A percentile compares a stretch with the other conserved stretches of the same genome.
phyloP scores from a whole-genome alignment of 176 grass and related monocot genomes.

The barley (Hordeum vulgare) region DNA sequence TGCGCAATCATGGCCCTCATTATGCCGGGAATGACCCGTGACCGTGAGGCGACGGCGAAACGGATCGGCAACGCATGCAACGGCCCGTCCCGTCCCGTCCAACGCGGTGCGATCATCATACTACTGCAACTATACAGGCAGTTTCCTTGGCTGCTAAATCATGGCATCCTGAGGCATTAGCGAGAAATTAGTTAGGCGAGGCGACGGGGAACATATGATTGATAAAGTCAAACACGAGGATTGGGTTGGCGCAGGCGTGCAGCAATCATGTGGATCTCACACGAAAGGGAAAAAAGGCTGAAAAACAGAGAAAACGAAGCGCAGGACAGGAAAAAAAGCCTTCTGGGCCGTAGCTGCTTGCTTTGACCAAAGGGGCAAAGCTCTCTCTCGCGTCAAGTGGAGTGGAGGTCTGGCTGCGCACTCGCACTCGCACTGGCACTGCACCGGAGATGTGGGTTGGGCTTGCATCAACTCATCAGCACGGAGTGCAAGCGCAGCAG shows the following conservation, averaged over 20 bases:
- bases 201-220: constrained; percentile 2
- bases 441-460: background rate
- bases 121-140: background rate
- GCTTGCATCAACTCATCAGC: background rate
- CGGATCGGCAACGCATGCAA: background rate
- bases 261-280: constrained; percentile 20
- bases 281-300: background rate
- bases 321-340: background rate
- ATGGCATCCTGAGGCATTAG: background rate
- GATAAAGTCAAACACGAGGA: background rate
- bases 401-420: background rate
- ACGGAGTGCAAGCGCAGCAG: background rate
- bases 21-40: background rate
- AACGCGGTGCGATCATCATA: background rate
- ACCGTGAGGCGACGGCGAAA: background rate
- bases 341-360: background rate
- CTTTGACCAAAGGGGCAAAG: constrained; percentile 24
- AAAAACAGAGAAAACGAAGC: background rate
- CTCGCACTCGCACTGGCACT: background rate
- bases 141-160: background rate
- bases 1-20: background rate
- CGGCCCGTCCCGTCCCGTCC: too few relatives aligned
- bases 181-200: background rate
- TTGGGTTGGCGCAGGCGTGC: background rate
- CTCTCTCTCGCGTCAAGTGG: background rate